A percentile compares a stretch with the other conserved stretches of the same genome.
Conservation (phyloP, 305 asterid genomes). For the Ilex paraguariensis region DNA sequence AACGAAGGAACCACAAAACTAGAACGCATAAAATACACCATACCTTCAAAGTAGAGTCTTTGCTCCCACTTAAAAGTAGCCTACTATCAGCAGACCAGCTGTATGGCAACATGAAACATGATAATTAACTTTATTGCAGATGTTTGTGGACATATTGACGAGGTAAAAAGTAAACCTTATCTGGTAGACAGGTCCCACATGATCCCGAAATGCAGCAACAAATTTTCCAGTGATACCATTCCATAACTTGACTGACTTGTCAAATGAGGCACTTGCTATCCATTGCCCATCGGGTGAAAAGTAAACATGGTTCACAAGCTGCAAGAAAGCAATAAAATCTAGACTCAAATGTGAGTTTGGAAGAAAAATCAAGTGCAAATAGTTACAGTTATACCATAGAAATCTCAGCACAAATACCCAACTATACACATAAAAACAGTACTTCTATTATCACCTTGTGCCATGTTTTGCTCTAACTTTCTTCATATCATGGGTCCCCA, state of each 20-base stretch:
- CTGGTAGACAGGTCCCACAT: slow-evolving; percentile 95
- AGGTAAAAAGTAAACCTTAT: slow-evolving; percentile 51
- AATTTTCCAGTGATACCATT: slow-evolving; percentile 85
- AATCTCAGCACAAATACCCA: no score
- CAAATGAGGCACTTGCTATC: slow-evolving; percentile 98
- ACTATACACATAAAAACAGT: no score
- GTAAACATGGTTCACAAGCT: slow-evolving; percentile 92
- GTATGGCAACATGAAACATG: slow-evolving; percentile 27
- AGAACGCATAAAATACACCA: slow-evolving; percentile 2
- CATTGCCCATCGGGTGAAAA: slow-evolving; percentile 95
- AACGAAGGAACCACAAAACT: background rate
- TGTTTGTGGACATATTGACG: background rate
- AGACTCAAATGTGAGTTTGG: no score
- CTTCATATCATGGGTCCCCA: no score
- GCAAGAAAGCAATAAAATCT: slow-evolving; percentile 20
- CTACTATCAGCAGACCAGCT: slow-evolving; percentile 99
- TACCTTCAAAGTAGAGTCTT: no score
- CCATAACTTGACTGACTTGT: slow-evolving; percentile 94
- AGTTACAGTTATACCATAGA: no score
- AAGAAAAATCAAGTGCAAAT: no score
- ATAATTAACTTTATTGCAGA: slow-evolving; percentile 10
- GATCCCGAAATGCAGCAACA: slow-evolving; percentile 91
- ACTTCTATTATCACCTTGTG: no score
- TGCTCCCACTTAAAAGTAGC: slow-evolving; percentile 85
- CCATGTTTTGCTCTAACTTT: no score